Evolutionary conservation across 352 stramenopile species (phyloP).

Genomic region (Globisporangium nagaii): DNA sequence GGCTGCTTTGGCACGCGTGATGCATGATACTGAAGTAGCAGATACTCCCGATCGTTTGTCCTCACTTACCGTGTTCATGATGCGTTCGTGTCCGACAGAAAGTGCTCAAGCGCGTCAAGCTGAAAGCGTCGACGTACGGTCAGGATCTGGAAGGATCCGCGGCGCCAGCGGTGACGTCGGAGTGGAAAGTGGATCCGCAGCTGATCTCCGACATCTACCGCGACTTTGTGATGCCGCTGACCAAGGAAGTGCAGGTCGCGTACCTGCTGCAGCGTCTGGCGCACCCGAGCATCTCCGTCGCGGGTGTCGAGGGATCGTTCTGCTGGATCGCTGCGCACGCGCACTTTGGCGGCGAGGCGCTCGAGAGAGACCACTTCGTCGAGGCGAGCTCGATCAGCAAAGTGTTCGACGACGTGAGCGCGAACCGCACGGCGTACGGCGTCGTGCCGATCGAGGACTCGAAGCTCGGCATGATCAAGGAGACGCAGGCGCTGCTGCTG

Average conservation of each 20-base stretch:
- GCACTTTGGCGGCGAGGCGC: conserved; percentile 50
- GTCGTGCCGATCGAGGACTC: conserved; percentile 85
- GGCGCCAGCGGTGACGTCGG: conserved; percentile 22
- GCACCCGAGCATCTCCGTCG: conserved; percentile 71
- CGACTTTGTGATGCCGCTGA: conserved; percentile 98
- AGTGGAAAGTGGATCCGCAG: conserved; percentile 94
- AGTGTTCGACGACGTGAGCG: conserved; percentile 76
- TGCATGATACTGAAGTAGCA: too few relatives aligned
- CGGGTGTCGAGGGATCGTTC: conserved; percentile 66
- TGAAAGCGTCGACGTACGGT: conserved; percentile 97
- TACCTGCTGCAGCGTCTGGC: conserved; percentile 84
- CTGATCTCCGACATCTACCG: conserved; percentile 96
- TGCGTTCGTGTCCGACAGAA: conserved; percentile 57
- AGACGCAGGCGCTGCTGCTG: conserved; percentile 74
- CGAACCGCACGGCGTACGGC: conserved; percentile 78
- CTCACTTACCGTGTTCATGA: not conserved
- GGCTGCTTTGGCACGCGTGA: not conserved
- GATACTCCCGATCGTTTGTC: not conserved
- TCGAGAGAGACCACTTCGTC: conserved; percentile 49
- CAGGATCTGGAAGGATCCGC: conserved; percentile 61
- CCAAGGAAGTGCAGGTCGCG: conserved; percentile 97
- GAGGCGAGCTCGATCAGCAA: conserved; percentile 55
- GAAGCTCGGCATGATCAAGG: conserved; percentile 80
- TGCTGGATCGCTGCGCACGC: conserved; percentile 66
- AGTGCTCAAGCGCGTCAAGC: conserved; percentile 88